These are phyloP conservation scores for Diaporthe destruens DNA, from an alignment of 2,329 filamentous ascomycete species.

Conservation along the genomic window DNA sequence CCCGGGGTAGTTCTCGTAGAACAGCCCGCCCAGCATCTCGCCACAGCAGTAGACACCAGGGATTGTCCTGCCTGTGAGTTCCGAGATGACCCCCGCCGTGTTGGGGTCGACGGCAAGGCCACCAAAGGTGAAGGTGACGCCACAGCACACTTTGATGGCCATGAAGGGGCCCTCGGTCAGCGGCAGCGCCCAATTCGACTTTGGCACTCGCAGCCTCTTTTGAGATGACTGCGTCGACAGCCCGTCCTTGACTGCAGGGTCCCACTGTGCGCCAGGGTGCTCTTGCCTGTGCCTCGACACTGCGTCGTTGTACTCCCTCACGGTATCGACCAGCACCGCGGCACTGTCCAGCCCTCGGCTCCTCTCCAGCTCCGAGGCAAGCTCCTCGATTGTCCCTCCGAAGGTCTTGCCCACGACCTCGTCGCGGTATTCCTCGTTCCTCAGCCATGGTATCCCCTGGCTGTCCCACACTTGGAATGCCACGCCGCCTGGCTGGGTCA, in stretches of 20 bases:
- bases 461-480: slow-evolving; percentile 77
- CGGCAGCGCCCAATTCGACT: slow-evolving; percentile 76
- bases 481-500: slow-evolving; percentile 67
- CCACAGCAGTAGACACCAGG: slow-evolving; percentile 71
- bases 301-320: slow-evolving; percentile 70
- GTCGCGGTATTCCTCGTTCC: slow-evolving; percentile 72
- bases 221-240: slow-evolving; percentile 69
- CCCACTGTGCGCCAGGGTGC: slow-evolving; percentile 61
- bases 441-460: slow-evolving; percentile 63
- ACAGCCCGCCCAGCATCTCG: slow-evolving; percentile 76
- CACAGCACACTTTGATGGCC: slow-evolving; percentile 73
- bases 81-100: slow-evolving; percentile 65
- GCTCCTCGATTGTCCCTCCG: slow-evolving; percentile 64
- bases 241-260: slow-evolving; percentile 72
- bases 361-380: slow-evolving; percentile 63
- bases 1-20: slow-evolving; percentile 74
- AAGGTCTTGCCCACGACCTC: slow-evolving; percentile 67
- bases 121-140: slow-evolving; percentile 78
- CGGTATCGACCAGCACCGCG: slow-evolving; percentile 62
- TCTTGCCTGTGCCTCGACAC: slow-evolving; percentile 61
- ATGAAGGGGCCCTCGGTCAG: slow-evolving; percentile 69
- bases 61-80: slow-evolving; percentile 59
- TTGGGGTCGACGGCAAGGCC: slow-evolving; percentile 68
- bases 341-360: slow-evolving; percentile 61
- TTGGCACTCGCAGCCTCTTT: slow-evolving; percentile 61